Conservation (phyloP, 1,284 basidiomycete species). For the Moesziomyces parantarcticus region DNA sequence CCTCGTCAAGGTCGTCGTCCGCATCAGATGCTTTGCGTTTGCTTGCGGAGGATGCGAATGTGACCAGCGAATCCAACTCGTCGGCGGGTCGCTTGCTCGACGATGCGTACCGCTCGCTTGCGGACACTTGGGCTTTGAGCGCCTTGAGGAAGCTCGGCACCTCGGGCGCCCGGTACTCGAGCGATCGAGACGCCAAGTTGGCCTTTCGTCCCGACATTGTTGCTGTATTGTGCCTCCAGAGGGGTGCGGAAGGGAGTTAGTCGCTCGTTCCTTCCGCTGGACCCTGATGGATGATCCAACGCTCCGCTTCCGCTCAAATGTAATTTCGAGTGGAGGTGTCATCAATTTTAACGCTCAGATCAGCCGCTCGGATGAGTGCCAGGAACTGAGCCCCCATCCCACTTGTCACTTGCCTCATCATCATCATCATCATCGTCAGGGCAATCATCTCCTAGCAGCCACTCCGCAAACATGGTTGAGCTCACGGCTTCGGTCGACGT, state of each 20-base stretch:
- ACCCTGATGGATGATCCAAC: not conserved
- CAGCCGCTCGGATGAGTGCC: not conserved
- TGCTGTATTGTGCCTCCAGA: no score
- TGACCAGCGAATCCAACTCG: slow-evolving; percentile 26
- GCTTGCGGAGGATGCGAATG: slow-evolving; percentile 4
- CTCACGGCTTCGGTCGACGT: slow-evolving; percentile 70
- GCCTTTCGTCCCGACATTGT: slow-evolving; percentile 27
- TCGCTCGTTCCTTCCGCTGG: not conserved
- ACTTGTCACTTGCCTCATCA: not conserved
- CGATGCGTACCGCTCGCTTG: slow-evolving; percentile 7
- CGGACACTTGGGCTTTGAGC: slow-evolving; percentile 36
- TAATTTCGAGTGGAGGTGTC: not conserved
- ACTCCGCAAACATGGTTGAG: not conserved
- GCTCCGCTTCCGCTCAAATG: not conserved
- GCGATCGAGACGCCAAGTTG: slow-evolving; percentile 24
- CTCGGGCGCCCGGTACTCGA: slow-evolving; percentile 28
- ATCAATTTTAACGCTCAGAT: not conserved
- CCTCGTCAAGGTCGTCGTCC: slow-evolving; percentile 1
- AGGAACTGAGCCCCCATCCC: not conserved
- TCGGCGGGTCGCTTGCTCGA: not conserved
- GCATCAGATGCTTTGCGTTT: slow-evolving; percentile 3
- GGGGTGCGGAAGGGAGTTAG: no score
- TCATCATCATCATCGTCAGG: not conserved
- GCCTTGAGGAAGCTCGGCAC: slow-evolving; percentile 33
- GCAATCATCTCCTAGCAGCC: no score